phyloP scores from a whole-genome alignment of 1,284 basidiomycete genomes.

The Puccinia polysora region DNA sequence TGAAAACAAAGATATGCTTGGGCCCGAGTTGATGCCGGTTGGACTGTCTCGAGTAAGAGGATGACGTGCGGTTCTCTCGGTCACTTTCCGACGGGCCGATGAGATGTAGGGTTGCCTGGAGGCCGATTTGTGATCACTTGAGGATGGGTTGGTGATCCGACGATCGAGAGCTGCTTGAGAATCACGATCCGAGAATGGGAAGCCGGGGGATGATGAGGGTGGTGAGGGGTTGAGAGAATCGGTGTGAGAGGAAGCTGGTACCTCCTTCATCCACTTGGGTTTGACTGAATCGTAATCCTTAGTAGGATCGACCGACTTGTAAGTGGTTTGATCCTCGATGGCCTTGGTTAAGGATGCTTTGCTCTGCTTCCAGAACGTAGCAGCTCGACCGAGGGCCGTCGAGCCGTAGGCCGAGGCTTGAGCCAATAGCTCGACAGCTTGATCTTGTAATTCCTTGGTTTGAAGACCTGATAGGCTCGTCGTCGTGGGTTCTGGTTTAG shows the following conservation, averaged over 20 bases:
- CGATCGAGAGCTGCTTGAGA: not conserved
- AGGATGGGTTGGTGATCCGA: not conserved
- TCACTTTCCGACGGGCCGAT: conserved; percentile 31
- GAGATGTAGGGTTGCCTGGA: conserved; percentile 35
- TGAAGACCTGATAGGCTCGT: conserved; percentile 9
- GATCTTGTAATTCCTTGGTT: conserved; percentile 58
- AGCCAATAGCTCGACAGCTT: conserved; percentile 73
- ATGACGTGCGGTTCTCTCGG: conserved; percentile 18
- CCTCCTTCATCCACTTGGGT: conserved; percentile 42
- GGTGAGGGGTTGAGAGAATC: not conserved
- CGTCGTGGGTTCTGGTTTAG: conserved; percentile 1
- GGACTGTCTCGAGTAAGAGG: not conserved
- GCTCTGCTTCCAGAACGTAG: conserved; percentile 76
- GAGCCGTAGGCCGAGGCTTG: conserved; percentile 83
- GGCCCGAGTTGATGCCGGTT: not conserved
- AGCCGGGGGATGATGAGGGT: too few species aligned
- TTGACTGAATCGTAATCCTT: conserved; percentile 4
- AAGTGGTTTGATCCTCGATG: conserved; percentile 57
- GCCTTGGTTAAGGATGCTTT: conserved; percentile 75
- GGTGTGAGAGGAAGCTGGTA: not conserved
- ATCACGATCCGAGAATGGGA: conserved; percentile 20
- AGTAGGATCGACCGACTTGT: not conserved
- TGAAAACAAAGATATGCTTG: conserved; percentile 2
- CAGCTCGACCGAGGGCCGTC: conserved; percentile 75
- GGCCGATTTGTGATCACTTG: not conserved